A percentile compares a stretch with the other conserved stretches of the same genome.
These are phyloP conservation scores for Ophiosphaerella korrae DNA, from an alignment of 2,329 filamentous ascomycete species.

Conservation along the genomic window DNA sequence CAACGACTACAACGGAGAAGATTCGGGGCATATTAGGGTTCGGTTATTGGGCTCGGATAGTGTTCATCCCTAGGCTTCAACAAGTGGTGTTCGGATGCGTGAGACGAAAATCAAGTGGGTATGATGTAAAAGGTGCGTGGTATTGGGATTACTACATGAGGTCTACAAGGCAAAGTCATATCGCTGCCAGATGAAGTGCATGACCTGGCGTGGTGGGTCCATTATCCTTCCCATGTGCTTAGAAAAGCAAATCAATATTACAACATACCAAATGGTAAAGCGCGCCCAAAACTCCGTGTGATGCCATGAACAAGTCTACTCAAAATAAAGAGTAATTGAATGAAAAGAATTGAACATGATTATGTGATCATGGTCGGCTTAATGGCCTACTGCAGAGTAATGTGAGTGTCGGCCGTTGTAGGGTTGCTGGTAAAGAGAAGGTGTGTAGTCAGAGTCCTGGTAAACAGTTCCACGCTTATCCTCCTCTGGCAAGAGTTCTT, in stretches of 20 bases:
- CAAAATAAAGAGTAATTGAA: conserved; percentile 3
- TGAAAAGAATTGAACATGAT: conserved; percentile 8
- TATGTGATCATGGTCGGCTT: not conserved
- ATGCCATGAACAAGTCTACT: conserved; percentile 11
- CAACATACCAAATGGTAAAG: not conserved
- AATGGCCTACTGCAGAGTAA: conserved; percentile 44
- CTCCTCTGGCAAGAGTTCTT: conserved; percentile 77
- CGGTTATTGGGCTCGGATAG: no score
- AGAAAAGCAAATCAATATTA: not conserved
- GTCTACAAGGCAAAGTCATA: conserved; percentile 7
- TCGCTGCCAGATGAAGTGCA: not conserved
- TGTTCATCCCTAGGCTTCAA: no score
- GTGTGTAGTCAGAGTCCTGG: conserved; percentile 66
- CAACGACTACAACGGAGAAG: not conserved
- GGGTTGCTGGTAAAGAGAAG: conserved; percentile 49
- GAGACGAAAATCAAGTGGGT: not conserved
- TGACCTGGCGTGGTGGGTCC: not conserved
- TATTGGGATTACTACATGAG: conserved; percentile 21
- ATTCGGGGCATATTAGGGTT: not conserved
- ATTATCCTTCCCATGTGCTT: not conserved
- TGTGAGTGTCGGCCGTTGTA: conserved; percentile 39
- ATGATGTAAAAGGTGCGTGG: not conserved
- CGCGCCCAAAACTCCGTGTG: conserved; percentile 16
- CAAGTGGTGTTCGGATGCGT: not conserved
- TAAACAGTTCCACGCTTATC: conserved; percentile 81